phyloP scores from a whole-genome alignment of 2,329 filamentous ascomycete species.

The Pestalotiopsis sp. region DNA sequence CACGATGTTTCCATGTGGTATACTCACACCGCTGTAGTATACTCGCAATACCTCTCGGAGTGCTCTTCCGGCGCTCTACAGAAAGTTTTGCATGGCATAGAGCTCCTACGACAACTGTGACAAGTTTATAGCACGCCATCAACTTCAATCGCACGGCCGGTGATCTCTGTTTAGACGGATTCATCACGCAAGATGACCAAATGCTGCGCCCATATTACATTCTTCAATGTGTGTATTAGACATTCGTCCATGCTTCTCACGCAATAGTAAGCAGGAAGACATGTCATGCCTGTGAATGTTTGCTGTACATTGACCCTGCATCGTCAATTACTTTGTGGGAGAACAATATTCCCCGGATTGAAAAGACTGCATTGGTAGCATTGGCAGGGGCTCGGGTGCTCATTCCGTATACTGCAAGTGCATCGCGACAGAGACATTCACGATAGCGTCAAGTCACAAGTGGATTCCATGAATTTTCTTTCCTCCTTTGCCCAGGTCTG shows the following conservation, averaged over 20 bases:
- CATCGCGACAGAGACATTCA: constrained; percentile 9
- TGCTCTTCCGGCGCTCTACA: not conserved
- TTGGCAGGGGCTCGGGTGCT: not conserved
- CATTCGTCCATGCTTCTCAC: not conserved
- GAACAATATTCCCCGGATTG: not conserved
- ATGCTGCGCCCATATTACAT: not conserved
- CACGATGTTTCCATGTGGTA: not conserved
- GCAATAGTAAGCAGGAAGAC: not conserved
- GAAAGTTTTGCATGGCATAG: not conserved
- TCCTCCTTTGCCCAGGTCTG: not conserved
- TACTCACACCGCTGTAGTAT: not conserved
- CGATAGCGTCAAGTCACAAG: constrained; percentile 7
- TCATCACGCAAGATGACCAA: not conserved
- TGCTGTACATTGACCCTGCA: not conserved
- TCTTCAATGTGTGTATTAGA: not conserved
- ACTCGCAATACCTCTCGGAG: not conserved
- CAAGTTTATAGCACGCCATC: not conserved
- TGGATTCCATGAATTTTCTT: not conserved
- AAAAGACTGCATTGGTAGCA: not conserved
- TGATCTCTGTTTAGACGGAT: not conserved
- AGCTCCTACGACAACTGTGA: not conserved
- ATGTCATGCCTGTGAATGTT: not conserved
- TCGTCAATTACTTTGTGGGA: not conserved
- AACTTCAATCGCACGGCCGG: not conserved
- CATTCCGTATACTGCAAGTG: constrained; percentile 12